A percentile compares a stretch with the other conserved stretches of the same genome.
Conservation (phyloP, 1,139 yeast genomes). For the Taphrina deformans region DNA sequence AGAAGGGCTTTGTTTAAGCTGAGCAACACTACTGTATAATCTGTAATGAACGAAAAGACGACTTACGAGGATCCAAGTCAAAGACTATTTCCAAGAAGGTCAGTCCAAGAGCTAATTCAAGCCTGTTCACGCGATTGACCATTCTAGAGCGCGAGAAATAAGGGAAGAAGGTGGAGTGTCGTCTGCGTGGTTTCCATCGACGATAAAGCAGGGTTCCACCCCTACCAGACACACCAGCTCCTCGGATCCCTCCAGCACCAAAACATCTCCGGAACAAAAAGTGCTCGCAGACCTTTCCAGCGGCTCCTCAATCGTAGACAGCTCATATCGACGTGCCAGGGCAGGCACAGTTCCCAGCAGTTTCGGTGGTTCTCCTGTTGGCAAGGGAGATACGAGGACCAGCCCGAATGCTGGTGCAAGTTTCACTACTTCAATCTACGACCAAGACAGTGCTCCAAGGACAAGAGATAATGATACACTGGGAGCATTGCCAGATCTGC, state of each 20-base stretch:
- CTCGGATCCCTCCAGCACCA: slow-evolving; percentile 11
- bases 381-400: slow-evolving; percentile 31
- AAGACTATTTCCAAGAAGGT: slow-evolving; percentile 24
- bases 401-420: slow-evolving; percentile 38
- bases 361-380: slow-evolving; percentile 43
- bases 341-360: slow-evolving; percentile 53
- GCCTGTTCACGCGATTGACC: background rate
- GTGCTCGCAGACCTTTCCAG: slow-evolving; percentile 25
- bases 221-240: slow-evolving; percentile 6
- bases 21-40: slow-evolving; percentile 4
- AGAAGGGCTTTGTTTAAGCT: background rate
- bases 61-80: slow-evolving; percentile 5
- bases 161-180: slow-evolving; percentile 32
- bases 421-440: slow-evolving; percentile 38
- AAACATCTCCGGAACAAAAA: slow-evolving; percentile 12
- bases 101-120: background rate
- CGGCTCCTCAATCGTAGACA: background rate
- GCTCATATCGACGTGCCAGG: slow-evolving; percentile 46
- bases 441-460: slow-evolving; percentile 33
- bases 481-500: slow-evolving; percentile 35
- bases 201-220: slow-evolving; percentile 9
- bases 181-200: slow-evolving; percentile 28
- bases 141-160: slow-evolving; percentile 23
- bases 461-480: slow-evolving; percentile 9
- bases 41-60: slow-evolving; percentile 6